Evolutionary conservation across 1,284 basidiomycete genomes (phyloP), one percentile per base, ranked within the genome.

Genomic region (Malassezia equina): DNA sequence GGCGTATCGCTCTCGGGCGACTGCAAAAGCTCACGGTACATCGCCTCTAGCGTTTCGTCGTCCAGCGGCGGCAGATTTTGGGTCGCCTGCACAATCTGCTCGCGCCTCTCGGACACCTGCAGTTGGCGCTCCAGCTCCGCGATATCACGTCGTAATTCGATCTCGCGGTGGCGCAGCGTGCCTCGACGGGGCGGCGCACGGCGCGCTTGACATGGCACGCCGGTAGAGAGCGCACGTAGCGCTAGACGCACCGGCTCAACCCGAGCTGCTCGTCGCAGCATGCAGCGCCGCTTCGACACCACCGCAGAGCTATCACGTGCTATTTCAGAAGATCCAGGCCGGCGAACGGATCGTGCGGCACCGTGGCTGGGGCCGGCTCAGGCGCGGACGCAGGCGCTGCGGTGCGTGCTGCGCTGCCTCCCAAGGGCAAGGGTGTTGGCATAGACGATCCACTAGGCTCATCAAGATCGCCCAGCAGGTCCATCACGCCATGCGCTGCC

Each of bases 261-360:
- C 11, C 19, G 41, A 9, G 36, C 36, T 5, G 44, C 44, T 23
- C 44, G 31, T 21, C 44, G 40, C 28, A 32, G 23, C 24, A 39
- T 27, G 29, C 49, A 23, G 7, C 11, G 9, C 9, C 31, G 19
- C n/a, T n/a, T 4, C 3, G 7, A 27, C 15, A 23, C 24, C 47
- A n/a, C 46, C 46, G 23, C 25, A 32, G 42, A 8, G 40, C n/a
- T 21, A 23, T 32, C 43, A 43, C 41, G 41, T 43, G 41, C 47
- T 56, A 71, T 59, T 60, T 61, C 59, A 69, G 64, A 55, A 69
- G 58, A 28, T 69, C 69, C 15, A 71, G 57, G 34, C 65, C 69
- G 15, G 66, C 69, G 47, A 71, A 69, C 7, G 69, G 69, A 51
- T 71, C 69, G 36, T 55, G 56, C 8, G 49, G 13, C 39, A 33